Percentiles rank a stretch among this genome's conserved stretches.
Evolutionary conservation across 257 asterid species (phyloP).

Genomic region (Catharanthus roseus): DNA sequence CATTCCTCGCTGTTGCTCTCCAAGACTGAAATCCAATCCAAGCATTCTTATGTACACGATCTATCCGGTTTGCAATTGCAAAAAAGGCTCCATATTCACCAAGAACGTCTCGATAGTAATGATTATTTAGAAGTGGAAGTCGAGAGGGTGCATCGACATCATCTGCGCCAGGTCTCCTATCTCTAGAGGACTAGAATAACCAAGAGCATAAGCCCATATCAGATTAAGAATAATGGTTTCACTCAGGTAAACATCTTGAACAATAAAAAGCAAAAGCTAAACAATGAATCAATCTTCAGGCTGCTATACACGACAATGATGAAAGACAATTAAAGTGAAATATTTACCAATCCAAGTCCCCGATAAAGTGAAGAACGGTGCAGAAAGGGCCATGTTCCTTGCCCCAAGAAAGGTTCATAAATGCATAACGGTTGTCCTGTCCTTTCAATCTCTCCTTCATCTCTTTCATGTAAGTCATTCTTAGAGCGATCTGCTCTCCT

Average conservation of each 20-base stretch:
- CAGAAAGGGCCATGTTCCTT: slow-evolving; percentile 93
- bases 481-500: slow-evolving; percentile 66
- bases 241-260: neutral
- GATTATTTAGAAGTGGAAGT: slow-evolving; percentile 62
- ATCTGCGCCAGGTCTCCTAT: slow-evolving; percentile 80
- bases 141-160: slow-evolving; percentile 87
- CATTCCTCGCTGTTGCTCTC: slow-evolving; percentile 88
- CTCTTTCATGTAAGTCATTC: slow-evolving; percentile 79
- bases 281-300: neutral
- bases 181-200: slow-evolving; percentile 58
- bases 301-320: neutral
- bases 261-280: neutral
- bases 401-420: slow-evolving; percentile 86
- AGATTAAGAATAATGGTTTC: slow-evolving; percentile 13
- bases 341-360: slow-evolving; percentile 77
- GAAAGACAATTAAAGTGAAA: neutral
- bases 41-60: slow-evolving; percentile 87
- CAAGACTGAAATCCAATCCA: slow-evolving; percentile 99
- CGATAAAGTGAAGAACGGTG: slow-evolving; percentile 78
- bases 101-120: slow-evolving; percentile 67
- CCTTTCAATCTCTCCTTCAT: slow-evolving; percentile 95
- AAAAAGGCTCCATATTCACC: slow-evolving; percentile 91
- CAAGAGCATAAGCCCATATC: slow-evolving; percentile 22
- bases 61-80: slow-evolving; percentile 85
- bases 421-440: slow-evolving; percentile 90